Evolutionary conservation across 345 rosid genomes (phyloP), one percentile per base, ranked within the genome.

Genomic region (Erysimum cheiranthoides): DNA sequence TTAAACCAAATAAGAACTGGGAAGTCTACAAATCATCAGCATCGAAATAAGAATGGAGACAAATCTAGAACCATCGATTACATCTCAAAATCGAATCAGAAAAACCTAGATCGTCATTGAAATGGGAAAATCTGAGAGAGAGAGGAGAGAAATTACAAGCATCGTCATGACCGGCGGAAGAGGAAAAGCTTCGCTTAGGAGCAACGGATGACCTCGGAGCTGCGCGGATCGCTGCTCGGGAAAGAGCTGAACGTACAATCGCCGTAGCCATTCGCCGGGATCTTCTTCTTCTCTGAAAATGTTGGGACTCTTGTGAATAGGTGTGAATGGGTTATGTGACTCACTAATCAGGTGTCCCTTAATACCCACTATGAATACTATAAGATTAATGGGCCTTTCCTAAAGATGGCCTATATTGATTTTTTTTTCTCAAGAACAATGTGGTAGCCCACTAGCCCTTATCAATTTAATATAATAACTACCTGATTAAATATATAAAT

Each of bases 91-190:
- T 43, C 38, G 21, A 36, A 38, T 12, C 35, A 32, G 17, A 67
- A 47, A 47, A 51, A 51, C 58, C 52, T 21, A 59, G 74, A 71
- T 73, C 73, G 66, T 10, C 12, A 71, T 46, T 27, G 11, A 71
- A 28, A 30, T 28, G 35, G 10, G 11, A 63, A 17, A 17, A 39
- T 6, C 0, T 6, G 46, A 56, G n/a, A 10, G 13, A 63, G 57
- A 43, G 71, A 57, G 49, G 51, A 25, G 35, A 77, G 68, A 17
- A 30, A 27, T 50, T 85, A 92, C 98, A 76, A 57, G 89, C 96
- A 61, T 86, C 97, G 50, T 94, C 97, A 52, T 88, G 91, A 56
- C 81, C 85, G 9, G 86, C 81, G 16, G 95, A 86, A 42, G 98
- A 86, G 57, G 98, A 78, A 47, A 94, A 88, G 73, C 78, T 78